Base-by-base conservation (phyloP, 176 grass and related monocot species). In the Coix lacrymajobi region DNA sequence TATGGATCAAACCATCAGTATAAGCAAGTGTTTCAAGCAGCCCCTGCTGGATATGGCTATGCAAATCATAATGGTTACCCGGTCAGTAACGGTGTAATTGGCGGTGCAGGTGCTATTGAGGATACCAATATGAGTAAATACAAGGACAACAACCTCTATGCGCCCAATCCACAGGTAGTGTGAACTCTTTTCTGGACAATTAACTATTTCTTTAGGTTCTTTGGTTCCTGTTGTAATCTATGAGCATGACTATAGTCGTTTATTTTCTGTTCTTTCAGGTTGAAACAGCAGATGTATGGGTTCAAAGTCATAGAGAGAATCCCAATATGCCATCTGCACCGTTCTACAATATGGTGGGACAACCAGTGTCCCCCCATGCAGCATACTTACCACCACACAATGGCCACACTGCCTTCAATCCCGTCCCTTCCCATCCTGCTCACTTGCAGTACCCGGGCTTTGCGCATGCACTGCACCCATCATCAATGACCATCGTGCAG, bases 331-430 rank as follows among this genome's bases (percentile, higher is more conserved):
- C 81, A 75, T 72, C 86, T 32, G 51, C 70, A 36, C 76, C 77
- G 8, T 91, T 84, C 25, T 94, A 89, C 67, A 91, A 87, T 43
- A 56, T 91, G 82, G 58, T 90, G 54, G 92, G 76, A 61, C 92
- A 91, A 74, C 73, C 84, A 15, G 25, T 83, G 41, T 85, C 86
- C 65, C 86, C 86, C 30, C 88, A 91, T 84, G 78, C 83, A 74
- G 83, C 76, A 69, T 94, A 84, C 79, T 60, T 94, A 64, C 66
- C 92, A 8, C 40, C 80, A 5, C 86, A 91, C 29, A 80, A 74
- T 69, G 83, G 88, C 20, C 92, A 91, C 62, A 40, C 86, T 11
- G 25, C 92, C 26, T 94, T 91, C 86, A 81, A 67, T 67, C 69
- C 89, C 6, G 77, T 77, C 69, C 31, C 80, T 73, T 40, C 77